Conservation (phyloP, 2,329 filamentous ascomycete genomes). For the Penicillium sp. region DNA sequence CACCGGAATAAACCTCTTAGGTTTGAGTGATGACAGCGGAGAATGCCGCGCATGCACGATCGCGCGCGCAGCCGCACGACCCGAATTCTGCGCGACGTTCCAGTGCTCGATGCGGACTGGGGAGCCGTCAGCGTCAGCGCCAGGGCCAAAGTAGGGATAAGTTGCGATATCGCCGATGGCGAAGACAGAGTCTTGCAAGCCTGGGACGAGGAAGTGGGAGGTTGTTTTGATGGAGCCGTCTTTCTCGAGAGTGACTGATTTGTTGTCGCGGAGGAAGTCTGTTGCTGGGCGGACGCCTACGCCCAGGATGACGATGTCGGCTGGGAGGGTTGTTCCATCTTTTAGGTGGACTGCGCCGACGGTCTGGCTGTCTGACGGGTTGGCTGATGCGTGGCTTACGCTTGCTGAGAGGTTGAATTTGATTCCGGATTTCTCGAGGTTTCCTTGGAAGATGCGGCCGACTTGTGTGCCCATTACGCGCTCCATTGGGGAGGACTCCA, state of each 20-base stretch:
- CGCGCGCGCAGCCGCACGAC: constrained; percentile 66
- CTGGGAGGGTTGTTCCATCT: constrained; percentile 72
- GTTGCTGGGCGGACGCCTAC: constrained; percentile 83
- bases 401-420: constrained; percentile 75
- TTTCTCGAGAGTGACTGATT: constrained; percentile 59
- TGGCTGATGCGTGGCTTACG: constrained; percentile 74
- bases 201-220: constrained; percentile 66
- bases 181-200: constrained; percentile 67
- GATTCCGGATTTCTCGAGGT: constrained; percentile 75
- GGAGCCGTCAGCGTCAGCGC: constrained; percentile 54
- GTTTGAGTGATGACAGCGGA: constrained; percentile 38
- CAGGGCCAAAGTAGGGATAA: constrained; percentile 87
- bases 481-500: constrained; percentile 77
- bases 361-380: constrained; percentile 55
- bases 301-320: constrained; percentile 83
- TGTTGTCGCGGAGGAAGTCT: constrained; percentile 66
- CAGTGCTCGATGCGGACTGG: constrained; percentile 87
- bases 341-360: constrained; percentile 77
- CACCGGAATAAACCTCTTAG: constrained; percentile 74
- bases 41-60: constrained; percentile 55
- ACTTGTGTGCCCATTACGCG: constrained; percentile 74
- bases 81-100: constrained; percentile 93
- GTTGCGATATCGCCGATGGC: constrained; percentile 92
- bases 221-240: constrained; percentile 82
- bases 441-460: constrained; percentile 68